phyloP scores from a whole-genome alignment of 164 flowering plant genomes.

The Brasenia schreberi region DNA sequence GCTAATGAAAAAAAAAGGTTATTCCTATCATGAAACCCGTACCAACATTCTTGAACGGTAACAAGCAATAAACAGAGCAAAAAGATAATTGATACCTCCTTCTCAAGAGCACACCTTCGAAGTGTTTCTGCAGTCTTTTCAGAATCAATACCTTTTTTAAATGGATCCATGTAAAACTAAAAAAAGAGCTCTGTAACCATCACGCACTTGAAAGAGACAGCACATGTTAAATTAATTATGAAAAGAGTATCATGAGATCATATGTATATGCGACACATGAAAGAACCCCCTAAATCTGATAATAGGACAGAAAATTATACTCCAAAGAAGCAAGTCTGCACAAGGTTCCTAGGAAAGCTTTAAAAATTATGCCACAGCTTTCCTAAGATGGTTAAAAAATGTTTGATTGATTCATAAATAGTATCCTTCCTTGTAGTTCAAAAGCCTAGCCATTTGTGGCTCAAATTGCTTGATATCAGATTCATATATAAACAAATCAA shows the following conservation, averaged over 20 bases:
- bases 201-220: background rate
- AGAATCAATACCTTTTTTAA: constrained; percentile 64
- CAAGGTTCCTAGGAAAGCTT: too few species aligned
- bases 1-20: background rate
- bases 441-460: background rate
- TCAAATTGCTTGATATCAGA: too few species aligned
- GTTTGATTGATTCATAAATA: too few species aligned
- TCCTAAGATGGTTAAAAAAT: too few species aligned
- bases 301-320: too few species aligned
- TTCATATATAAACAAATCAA: too few species aligned
- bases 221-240: background rate
- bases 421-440: background rate
- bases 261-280: background rate
- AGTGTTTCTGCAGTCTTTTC: constrained; percentile 64
- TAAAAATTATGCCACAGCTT: too few species aligned
- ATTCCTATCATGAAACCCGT: background rate
- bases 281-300: background rate
- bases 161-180: constrained; percentile 79
- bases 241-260: background rate
- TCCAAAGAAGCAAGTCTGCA: too few species aligned
- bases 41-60: background rate
- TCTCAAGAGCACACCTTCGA: constrained; percentile 84
- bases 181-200: background rate
- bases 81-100: constrained; percentile 37
- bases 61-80: background rate